Base-by-base conservation (phyloP, 2,329 filamentous ascomycete genomes). In the Endoconidiophora laricicola region DNA sequence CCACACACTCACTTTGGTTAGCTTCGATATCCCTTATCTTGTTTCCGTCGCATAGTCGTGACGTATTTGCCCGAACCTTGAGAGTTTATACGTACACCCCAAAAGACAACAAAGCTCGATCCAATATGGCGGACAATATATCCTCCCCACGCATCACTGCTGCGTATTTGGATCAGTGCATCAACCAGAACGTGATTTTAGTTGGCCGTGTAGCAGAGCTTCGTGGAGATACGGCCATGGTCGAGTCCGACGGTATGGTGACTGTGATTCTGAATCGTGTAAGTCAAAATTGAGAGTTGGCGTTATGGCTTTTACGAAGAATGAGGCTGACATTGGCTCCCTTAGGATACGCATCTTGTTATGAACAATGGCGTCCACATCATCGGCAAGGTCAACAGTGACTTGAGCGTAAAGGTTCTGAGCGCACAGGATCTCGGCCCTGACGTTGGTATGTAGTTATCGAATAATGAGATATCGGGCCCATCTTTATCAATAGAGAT, bases 141-240 rank as follows among this genome's bases (percentile, higher is more conserved):
- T 72, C 73, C 23, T 77, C 86, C 45, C 90, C 91, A 26, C 87
- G 91, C 64, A 78, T 95, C 63, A 86, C 84, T 44, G 83, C 83
- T 48, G 68, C 73, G 39, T 83, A 90, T 66, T 81, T 96, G 52
- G 78, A 86, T 61, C 72, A 73, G 60, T 94, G 88, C 67, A 72
- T 79, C 56, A 71, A 72, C 57, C 74, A 77, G 56, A 84, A 83
- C 55, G 84, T 96, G 55, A 87, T 87, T 58, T 71, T 96, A 50
- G 73, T 94, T 4, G 91, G 91, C 59, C 87, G 83, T 59, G 87
- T 96, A 44, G 75, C 77, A 3, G 81, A 91, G 59, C 71, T 96
- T 22, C 80, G 81, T 47, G 88, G 88, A 57, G 84, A 91, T 48
- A 74, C 76, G 46, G 90, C 87, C 0, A 78, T 79, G 4, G 74